These are phyloP conservation scores for Oemleria cerasiformis DNA, from an alignment of 306 rosid species.

Conservation along the genomic window DNA sequence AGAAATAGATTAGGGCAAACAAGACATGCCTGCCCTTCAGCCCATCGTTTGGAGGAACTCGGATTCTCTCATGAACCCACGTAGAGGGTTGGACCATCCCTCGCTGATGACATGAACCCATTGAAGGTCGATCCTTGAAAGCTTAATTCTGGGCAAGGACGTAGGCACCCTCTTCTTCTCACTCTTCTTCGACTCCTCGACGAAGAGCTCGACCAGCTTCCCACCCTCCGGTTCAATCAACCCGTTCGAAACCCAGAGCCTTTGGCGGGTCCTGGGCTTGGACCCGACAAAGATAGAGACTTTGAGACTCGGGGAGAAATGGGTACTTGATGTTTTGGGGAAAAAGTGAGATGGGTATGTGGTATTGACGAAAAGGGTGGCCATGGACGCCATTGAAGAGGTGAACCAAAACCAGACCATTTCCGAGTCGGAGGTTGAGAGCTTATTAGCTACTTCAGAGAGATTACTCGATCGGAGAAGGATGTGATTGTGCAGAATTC, in stretches of 20 bases:
- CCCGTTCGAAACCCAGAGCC: slow-evolving; percentile 53
- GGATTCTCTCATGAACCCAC: slow-evolving; percentile 88
- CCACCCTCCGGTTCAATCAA: slow-evolving; percentile 96
- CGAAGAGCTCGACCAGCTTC: slow-evolving; percentile 75
- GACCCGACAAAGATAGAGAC: slow-evolving; percentile 22
- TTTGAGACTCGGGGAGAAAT: slow-evolving; percentile 38
- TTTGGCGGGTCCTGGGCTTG: slow-evolving; percentile 22
- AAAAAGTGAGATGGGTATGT: slow-evolving; percentile 39
- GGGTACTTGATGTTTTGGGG: slow-evolving; percentile 37
- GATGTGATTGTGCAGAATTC: no score
- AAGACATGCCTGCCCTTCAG: no score
- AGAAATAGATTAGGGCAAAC: no score
- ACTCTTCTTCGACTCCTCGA: slow-evolving; percentile 42
- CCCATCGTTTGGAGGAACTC: slow-evolving; percentile 99
- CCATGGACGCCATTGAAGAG: slow-evolving; percentile 90
- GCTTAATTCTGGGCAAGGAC: slow-evolving; percentile 58
- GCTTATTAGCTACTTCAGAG: no score
- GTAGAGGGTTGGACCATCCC: slow-evolving; percentile 94
- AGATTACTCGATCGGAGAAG: no score
- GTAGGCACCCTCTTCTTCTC: slow-evolving; percentile 62
- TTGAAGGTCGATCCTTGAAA: slow-evolving; percentile 64
- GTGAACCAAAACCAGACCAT: slow-evolving; percentile 23
- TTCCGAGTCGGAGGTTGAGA: no score
- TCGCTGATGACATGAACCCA: slow-evolving; percentile 97
- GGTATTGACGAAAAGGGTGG: slow-evolving; percentile 49